These are phyloP conservation scores for Arthrobotrys entomopaga DNA, from an alignment of 2,329 filamentous ascomycete genomes.

Conservation along the genomic window DNA sequence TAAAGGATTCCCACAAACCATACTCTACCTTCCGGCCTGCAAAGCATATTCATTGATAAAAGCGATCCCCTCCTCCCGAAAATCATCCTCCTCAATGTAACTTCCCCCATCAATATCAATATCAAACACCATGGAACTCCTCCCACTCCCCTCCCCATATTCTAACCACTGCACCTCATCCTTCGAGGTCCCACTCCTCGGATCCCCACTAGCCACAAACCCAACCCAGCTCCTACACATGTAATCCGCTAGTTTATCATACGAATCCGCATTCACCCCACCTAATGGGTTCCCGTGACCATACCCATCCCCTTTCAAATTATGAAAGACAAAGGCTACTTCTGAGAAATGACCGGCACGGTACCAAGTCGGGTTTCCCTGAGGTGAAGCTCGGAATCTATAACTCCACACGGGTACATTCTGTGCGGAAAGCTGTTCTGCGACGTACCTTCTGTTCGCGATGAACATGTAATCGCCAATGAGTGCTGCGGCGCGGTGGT, in stretches of 20 bases:
- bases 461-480: slow-evolving; percentile 69
- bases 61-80: slow-evolving; percentile 60
- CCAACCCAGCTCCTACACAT: slow-evolving; percentile 48
- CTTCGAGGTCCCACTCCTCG: background rate
- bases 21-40: slow-evolving; percentile 25
- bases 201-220: slow-evolving; percentile 26
- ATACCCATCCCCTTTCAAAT: slow-evolving; percentile 58
- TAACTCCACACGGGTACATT: slow-evolving; percentile 70
- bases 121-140: slow-evolving; percentile 60
- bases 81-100: slow-evolving; percentile 61
- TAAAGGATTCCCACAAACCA: too few species aligned
- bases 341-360: slow-evolving; percentile 68
- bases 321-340: slow-evolving; percentile 62
- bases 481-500: slow-evolving; percentile 68
- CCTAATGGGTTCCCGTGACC: slow-evolving; percentile 36
- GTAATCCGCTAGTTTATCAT: slow-evolving; percentile 24
- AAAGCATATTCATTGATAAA: slow-evolving; percentile 59
- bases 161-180: slow-evolving; percentile 59
- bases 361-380: slow-evolving; percentile 63
- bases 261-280: slow-evolving; percentile 57
- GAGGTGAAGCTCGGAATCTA: slow-evolving; percentile 70
- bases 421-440: slow-evolving; percentile 66
- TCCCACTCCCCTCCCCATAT: slow-evolving; percentile 58
- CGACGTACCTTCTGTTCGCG: slow-evolving; percentile 68
- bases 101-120: slow-evolving; percentile 59